Conservation (phyloP, 768 basidiomycete genomes). For the Gymnopilus junonius region DNA sequence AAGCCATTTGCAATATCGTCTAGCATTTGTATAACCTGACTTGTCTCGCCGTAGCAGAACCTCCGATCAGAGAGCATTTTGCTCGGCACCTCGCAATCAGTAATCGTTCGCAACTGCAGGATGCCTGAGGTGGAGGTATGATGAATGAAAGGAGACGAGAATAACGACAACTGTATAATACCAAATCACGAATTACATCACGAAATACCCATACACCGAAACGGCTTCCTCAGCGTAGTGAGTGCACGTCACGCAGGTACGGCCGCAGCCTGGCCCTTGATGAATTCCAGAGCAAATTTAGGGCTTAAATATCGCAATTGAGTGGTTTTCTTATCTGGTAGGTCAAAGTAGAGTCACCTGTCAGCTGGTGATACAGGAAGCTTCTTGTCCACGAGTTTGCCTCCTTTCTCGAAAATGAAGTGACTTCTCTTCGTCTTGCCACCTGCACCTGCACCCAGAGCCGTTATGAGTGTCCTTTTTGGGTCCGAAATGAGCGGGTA, state of each 20-base stretch:
- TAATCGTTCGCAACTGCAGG: neutral
- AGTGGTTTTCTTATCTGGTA: neutral
- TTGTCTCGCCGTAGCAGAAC: neutral
- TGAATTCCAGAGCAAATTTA: constrained; percentile 66
- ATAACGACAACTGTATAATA: constrained; percentile 15
- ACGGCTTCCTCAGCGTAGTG: neutral
- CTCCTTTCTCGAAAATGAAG: constrained; percentile 92
- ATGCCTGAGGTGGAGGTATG: neutral
- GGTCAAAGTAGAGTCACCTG: constrained; percentile 52
- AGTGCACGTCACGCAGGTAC: neutral
- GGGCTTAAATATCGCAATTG: constrained; percentile 45
- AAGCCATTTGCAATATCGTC: neutral
- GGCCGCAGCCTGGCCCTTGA: constrained; percentile 48
- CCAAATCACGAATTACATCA: constrained; percentile 11
- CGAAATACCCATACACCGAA: constrained; percentile 1
- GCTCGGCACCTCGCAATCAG: too few relatives aligned
- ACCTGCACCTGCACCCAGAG: constrained; percentile 79
- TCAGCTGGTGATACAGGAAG: constrained; percentile 87
- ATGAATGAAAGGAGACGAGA: neutral
- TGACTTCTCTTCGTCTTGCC: constrained; percentile 91
- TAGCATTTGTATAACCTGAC: neutral
- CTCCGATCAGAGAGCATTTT: neutral
- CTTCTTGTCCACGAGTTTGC: constrained; percentile 84
- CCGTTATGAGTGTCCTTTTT: constrained; percentile 76
- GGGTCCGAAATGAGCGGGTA: constrained; percentile 91